These are phyloP conservation scores for Yamadazyma diddensiae DNA, from an alignment of 1,139 yeast genomes.

Conservation along the genomic window DNA sequence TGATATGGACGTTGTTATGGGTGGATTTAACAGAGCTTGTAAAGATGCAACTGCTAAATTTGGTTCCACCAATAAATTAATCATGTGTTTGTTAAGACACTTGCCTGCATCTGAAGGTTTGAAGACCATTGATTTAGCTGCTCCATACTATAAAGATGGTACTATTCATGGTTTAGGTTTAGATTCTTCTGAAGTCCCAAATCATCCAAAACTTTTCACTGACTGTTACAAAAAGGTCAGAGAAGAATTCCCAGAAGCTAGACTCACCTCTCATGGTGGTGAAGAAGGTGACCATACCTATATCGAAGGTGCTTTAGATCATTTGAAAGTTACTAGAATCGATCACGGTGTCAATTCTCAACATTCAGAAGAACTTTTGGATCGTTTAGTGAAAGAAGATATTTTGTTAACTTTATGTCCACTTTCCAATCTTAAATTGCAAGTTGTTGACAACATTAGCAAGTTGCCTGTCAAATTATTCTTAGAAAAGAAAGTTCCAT, in stretches of 20 bases:
- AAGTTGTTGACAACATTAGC: conserved; percentile 64
- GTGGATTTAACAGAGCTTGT: conserved; percentile 65
- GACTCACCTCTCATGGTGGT: conserved; percentile 82
- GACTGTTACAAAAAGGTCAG: conserved; percentile 56
- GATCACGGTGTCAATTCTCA: conserved; percentile 76
- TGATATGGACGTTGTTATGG: conserved; percentile 53
- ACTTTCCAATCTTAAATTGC: conserved; percentile 67
- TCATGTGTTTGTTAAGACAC: conserved; percentile 79
- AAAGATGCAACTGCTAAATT: conserved; percentile 52
- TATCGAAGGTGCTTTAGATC: conserved; percentile 54
- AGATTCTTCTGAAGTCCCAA: conserved; percentile 72
- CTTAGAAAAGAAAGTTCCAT: conserved; percentile 61
- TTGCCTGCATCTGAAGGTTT: conserved; percentile 58
- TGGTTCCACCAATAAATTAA: conserved; percentile 64
- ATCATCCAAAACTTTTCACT: conserved; percentile 65
- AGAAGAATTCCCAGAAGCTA: conserved; percentile 45
- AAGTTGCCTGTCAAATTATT: conserved; percentile 64
- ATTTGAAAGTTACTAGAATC: conserved; percentile 61
- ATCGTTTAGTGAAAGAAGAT: conserved; percentile 50
- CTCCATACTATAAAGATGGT: conserved; percentile 49
- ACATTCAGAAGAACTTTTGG: conserved; percentile 50
- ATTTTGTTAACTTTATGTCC: conserved; percentile 73
- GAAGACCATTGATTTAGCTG: conserved; percentile 51
- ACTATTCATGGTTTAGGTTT: conserved; percentile 70
- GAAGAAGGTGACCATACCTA: conserved; percentile 78